These are phyloP conservation scores for Ophiorrhiza pumila DNA, from an alignment of 257 asterid genomes.

Conservation along the genomic window DNA sequence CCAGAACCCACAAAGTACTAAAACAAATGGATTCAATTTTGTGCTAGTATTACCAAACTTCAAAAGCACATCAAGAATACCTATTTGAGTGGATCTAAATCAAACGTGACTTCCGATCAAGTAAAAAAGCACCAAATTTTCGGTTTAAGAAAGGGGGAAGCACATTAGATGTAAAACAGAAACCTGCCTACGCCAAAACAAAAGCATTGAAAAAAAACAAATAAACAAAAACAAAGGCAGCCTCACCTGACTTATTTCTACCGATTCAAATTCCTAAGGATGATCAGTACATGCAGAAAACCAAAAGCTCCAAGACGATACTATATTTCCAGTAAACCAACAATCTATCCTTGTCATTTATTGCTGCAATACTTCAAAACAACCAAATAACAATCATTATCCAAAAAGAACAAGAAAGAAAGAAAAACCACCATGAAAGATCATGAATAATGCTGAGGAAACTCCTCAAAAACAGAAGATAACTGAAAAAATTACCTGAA, in stretches of 20 bases:
- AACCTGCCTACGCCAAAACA: not conserved
- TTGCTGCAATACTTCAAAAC: conserved; percentile 6
- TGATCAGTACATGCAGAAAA: not conserved
- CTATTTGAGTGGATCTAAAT: not conserved
- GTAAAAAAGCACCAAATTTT: not conserved
- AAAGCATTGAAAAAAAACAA: not conserved
- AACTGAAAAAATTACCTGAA: conserved; percentile 24
- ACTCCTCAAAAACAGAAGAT: not conserved
- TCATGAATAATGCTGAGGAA: too few relatives aligned
- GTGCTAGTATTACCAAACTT: not conserved
- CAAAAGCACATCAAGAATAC: not conserved
- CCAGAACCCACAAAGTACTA: not conserved
- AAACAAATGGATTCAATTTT: not conserved
- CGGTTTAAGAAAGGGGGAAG: not conserved
- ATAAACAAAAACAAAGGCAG: not conserved
- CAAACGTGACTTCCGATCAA: not conserved
- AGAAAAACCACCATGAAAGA: not conserved
- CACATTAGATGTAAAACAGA: not conserved
- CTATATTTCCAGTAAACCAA: not conserved
- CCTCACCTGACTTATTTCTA: conserved; percentile 3
- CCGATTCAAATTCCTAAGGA: not conserved
- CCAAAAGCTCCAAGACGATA: not conserved
- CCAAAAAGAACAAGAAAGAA: not conserved
- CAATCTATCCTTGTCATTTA: not conserved
- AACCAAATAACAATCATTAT: not conserved